Conservation (phyloP, 768 basidiomycete genomes). For the Podaxis sp. region DNA sequence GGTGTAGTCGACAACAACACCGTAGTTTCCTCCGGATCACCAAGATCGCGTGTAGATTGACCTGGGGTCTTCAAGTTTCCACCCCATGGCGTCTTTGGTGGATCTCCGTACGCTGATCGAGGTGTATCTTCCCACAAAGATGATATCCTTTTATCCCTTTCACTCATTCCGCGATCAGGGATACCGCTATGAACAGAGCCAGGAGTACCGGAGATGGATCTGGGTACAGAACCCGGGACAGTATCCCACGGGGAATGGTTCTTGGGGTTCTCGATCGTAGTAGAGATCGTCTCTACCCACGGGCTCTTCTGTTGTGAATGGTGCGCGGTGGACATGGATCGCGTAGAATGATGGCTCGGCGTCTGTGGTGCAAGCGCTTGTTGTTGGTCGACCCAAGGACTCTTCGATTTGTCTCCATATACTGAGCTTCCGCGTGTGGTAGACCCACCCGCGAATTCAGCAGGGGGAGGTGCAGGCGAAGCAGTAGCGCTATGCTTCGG, state of each 20-base stretch:
- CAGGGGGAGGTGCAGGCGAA: neutral
- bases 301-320: conserved; percentile 1
- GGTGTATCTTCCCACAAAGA: conserved; percentile 9
- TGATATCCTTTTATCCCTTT: neutral
- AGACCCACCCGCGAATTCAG: neutral
- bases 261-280: conserved; percentile 8
- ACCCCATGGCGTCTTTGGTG: conserved; percentile 8
- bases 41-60: neutral
- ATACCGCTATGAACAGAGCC: neutral
- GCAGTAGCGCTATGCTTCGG: neutral
- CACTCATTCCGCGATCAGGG: neutral
- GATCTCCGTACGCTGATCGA: conserved; percentile 8
- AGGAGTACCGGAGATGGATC: neutral
- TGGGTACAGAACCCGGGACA: neutral
- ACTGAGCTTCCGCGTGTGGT: conserved; percentile 1
- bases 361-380: neutral
- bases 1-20: conserved; percentile 3
- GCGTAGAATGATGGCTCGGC: conserved; percentile 1
- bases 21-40: neutral
- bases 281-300: conserved; percentile 9
- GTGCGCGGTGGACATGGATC: neutral
- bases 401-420: conserved; percentile 1
- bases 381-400: conserved; percentile 1
- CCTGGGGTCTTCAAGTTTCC: neutral
- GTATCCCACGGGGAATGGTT: conserved; percentile 7